Evolutionary conservation across 1,139 yeast species (phyloP), one percentile per base, ranked within the genome.

Genomic region (Hansenula anomala): DNA sequence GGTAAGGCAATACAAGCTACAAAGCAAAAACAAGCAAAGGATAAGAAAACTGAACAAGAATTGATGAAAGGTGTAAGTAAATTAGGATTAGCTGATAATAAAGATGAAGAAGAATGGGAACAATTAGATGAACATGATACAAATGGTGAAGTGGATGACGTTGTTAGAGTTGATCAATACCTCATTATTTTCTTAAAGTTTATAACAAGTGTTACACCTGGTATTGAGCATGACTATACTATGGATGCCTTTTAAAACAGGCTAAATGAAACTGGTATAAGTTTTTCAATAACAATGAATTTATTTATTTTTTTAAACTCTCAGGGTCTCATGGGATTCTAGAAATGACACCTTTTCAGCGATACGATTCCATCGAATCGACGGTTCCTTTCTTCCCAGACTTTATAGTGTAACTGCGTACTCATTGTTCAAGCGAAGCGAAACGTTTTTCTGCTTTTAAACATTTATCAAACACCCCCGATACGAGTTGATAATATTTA

Each of bases 121-220:
- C 66, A 63, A 36, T 50, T 70, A 37, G 51, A 48, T 26, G 47
- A 39, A 3, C 67, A 60, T 26, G 72, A 63, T 27, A 60, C 67
- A 58, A 7, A 28, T 13, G 67, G 63, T 41, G 62, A 60, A 31
- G 57, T 62, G 11, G 69, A 67, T 16, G 67, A 66, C 30, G 73
- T 78, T 15, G 71, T 92, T 12, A 71, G 96, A 34, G 97, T 84
- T 1, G 98, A 92, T 59, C 97, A 89, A 56, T 92, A 92, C 58
- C 66, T 92, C 51, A 73, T 92, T 30, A 83, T 90, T 12, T 92
- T 92, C 58, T 71, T 92, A 54, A 94, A 94, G 62, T 92, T 92
- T 55, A 90, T 92, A 41, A 87, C 97, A 13, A 87, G 97, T 64
- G 97, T 94, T 13, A 90, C 96, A 3, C 99, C 99, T 0, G 96